These are phyloP conservation scores for Fomitopsis schrenkii DNA, from an alignment of 1,284 basidiomycete genomes.

Conservation along the genomic window DNA sequence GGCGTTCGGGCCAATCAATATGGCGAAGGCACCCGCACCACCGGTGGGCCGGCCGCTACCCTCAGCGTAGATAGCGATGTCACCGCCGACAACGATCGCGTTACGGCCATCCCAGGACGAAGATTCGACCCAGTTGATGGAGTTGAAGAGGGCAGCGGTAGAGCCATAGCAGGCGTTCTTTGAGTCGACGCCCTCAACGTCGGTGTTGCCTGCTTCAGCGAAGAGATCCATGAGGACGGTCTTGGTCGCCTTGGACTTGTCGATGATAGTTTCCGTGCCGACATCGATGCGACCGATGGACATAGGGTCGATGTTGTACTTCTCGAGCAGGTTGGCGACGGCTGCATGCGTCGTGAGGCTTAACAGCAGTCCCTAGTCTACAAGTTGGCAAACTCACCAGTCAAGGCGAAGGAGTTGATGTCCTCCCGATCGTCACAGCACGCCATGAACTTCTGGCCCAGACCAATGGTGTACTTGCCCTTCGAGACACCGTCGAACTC, in stretches of 20 bases:
- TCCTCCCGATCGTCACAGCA: conserved; percentile 97
- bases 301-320: conserved; percentile 94
- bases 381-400: conserved; percentile 54
- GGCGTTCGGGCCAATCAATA: conserved; percentile 95
- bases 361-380: neutral
- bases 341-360: conserved; percentile 38
- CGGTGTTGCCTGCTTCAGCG: conserved; percentile 85
- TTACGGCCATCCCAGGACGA: conserved; percentile 98
- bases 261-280: conserved; percentile 98
- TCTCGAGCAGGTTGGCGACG: conserved; percentile 84
- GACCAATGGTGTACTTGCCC: conserved; percentile 99
- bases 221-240: conserved; percentile 99
- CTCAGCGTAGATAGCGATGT: conserved; percentile 98
- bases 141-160: conserved; percentile 97
- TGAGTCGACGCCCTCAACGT: conserved; percentile 98
- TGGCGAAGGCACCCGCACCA: conserved; percentile 93
- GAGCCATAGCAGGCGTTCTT: conserved; percentile 99
- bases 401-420: conserved; percentile 97
- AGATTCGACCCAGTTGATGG: conserved; percentile 95
- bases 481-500: conserved; percentile 93
- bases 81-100: conserved; percentile 95
- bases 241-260: conserved; percentile 99
- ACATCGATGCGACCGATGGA: conserved; percentile 97
- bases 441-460: conserved; percentile 98
- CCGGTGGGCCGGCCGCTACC: conserved; percentile 94